Percentiles rank a stretch among this genome's conserved stretches.
Evolutionary conservation across 371 early-diverging fungal species (phyloP).

Genomic region (Choanephora cucurbitarum): DNA sequence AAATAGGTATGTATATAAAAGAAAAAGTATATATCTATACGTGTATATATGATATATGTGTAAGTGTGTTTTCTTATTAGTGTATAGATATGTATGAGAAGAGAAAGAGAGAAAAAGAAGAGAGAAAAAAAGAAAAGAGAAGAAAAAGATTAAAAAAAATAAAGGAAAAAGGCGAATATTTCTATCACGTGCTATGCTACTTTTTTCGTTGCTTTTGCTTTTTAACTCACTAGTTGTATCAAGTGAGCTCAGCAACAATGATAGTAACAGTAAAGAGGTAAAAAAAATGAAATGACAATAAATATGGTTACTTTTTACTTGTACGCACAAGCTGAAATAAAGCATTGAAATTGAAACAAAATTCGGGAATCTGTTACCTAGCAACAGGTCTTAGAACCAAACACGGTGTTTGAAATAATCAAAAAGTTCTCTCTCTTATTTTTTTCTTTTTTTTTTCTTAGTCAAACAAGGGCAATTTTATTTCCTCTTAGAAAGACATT

Average conservation of each 20-base stretch:
- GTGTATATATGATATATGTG: conserved; percentile 1
- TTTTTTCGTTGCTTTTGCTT: conserved; percentile 3
- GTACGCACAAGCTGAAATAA: too few relatives aligned
- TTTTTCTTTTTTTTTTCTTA: background rate
- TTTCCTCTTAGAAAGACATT: background rate
- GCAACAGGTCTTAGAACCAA: too few relatives aligned
- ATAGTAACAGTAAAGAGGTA: too few relatives aligned
- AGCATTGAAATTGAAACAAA: too few relatives aligned
- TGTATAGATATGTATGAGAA: background rate
- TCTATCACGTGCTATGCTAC: conserved; percentile 12
- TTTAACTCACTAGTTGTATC: background rate
- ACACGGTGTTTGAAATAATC: background rate
- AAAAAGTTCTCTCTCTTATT: background rate
- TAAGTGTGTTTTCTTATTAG: conserved; percentile 2
- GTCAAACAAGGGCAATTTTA: background rate
- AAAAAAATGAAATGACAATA: too few relatives aligned
- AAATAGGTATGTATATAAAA: background rate
- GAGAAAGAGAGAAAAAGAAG: background rate
- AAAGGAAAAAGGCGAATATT: conserved; percentile 10
- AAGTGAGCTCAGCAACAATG: background rate
- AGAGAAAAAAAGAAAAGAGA: conserved; percentile 5
- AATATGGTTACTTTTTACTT: too few relatives aligned
- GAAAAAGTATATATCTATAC: too few relatives aligned
- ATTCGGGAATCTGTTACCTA: too few relatives aligned
- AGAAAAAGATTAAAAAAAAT: conserved; percentile 3